phyloP scores from a whole-genome alignment of 2,329 filamentous ascomycete genomes.

The Nothopassalora personata region DNA sequence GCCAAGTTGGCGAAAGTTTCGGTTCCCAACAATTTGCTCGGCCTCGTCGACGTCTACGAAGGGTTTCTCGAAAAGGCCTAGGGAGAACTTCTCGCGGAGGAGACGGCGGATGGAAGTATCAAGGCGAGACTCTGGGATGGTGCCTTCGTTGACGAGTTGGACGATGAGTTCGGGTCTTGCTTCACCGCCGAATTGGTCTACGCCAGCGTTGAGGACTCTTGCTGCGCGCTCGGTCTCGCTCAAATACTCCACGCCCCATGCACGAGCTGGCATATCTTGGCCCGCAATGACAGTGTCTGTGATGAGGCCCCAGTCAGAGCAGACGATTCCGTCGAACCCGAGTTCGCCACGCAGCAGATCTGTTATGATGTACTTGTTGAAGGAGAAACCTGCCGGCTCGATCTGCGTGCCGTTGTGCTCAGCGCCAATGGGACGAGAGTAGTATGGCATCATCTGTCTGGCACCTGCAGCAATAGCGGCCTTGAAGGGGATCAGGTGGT shows the following conservation, averaged over 20 bases:
- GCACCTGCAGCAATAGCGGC: constrained; percentile 48
- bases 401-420: constrained; percentile 36
- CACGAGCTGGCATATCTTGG: constrained; percentile 44
- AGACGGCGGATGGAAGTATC: constrained; percentile 45
- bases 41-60: constrained; percentile 46
- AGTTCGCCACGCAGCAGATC: constrained; percentile 45
- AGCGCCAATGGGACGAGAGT: constrained; percentile 40
- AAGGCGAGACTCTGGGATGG: constrained; percentile 41
- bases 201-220: constrained; percentile 47
- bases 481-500: constrained; percentile 49
- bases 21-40: constrained; percentile 40
- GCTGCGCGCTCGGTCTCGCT: constrained; percentile 40
- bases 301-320: constrained; percentile 51
- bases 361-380: constrained; percentile 50
- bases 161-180: constrained; percentile 45
- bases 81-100: constrained; percentile 47
- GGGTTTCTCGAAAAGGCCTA: constrained; percentile 50
- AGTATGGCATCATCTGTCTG: constrained; percentile 51
- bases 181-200: constrained; percentile 52
- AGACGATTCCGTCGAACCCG: constrained; percentile 49
- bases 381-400: constrained; percentile 46
- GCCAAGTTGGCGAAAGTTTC: constrained; percentile 39
- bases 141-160: constrained; percentile 40
- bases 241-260: constrained; percentile 48
- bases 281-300: constrained; percentile 42